phyloP scores from a whole-genome alignment of 352 stramenopile species.

The Phytophthora colocasiae region DNA sequence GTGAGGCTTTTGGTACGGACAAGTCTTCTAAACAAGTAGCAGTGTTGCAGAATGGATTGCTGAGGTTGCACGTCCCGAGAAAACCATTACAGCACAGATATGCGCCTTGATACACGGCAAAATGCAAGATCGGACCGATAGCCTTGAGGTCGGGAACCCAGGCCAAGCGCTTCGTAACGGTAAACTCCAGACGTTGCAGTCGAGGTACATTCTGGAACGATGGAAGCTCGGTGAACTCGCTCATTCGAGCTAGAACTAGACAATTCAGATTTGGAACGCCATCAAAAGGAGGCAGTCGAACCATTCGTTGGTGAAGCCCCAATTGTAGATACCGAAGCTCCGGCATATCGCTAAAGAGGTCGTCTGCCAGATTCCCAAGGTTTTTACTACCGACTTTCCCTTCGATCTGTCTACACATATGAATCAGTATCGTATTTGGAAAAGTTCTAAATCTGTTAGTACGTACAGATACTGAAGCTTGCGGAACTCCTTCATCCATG shows the following conservation, averaged over 20 bases:
- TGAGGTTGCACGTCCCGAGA: constrained; percentile 32
- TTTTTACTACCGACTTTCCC: constrained; percentile 37
- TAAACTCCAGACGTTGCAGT: constrained; percentile 40
- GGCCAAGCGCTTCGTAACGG: constrained; percentile 18
- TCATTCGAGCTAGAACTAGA: constrained; percentile 36
- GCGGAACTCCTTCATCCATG: constrained; percentile 41
- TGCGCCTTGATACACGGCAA: constrained; percentile 35
- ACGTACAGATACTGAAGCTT: constrained; percentile 53
- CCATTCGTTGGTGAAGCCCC: constrained; percentile 34
- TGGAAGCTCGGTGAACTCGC: constrained; percentile 32
- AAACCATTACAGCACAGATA: constrained; percentile 52
- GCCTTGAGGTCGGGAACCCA: constrained; percentile 33
- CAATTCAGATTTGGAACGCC: constrained; percentile 39
- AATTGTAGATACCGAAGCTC: constrained; percentile 49
- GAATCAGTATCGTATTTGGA: neutral
- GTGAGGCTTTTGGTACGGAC: constrained; percentile 8
- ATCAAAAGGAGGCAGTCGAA: constrained; percentile 35
- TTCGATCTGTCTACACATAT: constrained; percentile 48
- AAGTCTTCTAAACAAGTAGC: constrained; percentile 21
- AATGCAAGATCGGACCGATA: constrained; percentile 21
- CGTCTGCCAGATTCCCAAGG: constrained; percentile 20
- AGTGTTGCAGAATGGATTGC: constrained; percentile 25
- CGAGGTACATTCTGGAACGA: constrained; percentile 22
- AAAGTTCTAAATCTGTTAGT: neutral
- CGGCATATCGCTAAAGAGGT: constrained; percentile 45